Conservation (phyloP, 2,329 filamentous ascomycete species). For the Pseudogymnoascus destructans region DNA sequence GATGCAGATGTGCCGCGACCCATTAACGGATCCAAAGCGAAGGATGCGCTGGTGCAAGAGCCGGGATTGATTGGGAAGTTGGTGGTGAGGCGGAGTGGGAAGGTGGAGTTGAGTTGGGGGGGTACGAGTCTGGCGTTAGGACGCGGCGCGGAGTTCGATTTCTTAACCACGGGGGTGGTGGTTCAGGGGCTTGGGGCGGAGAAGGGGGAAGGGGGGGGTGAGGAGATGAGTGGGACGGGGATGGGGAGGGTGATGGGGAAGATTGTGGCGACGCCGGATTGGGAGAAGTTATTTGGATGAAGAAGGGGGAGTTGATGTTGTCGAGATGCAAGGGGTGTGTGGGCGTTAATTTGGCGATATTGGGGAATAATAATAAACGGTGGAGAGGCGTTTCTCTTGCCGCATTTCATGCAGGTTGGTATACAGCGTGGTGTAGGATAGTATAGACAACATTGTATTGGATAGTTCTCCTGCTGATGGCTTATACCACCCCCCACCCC, state of each 20-base stretch:
- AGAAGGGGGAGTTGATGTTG: neutral
- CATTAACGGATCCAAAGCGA: slow-evolving; percentile 12
- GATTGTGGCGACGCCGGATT: slow-evolving; percentile 46
- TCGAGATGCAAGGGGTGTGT: neutral
- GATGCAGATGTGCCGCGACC: slow-evolving; percentile 10
- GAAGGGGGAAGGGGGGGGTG: slow-evolving; percentile 19
- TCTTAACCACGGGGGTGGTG: slow-evolving; percentile 45
- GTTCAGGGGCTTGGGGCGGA: slow-evolving; percentile 36
- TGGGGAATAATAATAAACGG: neutral
- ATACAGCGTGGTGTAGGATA: neutral
- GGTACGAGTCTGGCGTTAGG: slow-evolving; percentile 41
- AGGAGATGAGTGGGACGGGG: slow-evolving; percentile 34
- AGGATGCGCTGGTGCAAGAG: slow-evolving; percentile 25
- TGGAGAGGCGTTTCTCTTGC: slow-evolving; percentile 5
- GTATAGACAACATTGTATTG: slow-evolving; percentile 2
- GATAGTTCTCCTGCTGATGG: neutral
- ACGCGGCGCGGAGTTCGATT: slow-evolving; percentile 39
- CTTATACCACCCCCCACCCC: neutral
- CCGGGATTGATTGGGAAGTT: slow-evolving; percentile 49
- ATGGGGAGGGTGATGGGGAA: slow-evolving; percentile 52
- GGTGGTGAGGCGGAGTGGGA: slow-evolving; percentile 47
- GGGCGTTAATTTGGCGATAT: neutral
- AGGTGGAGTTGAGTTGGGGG: slow-evolving; percentile 50
- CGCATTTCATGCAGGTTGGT: slow-evolving; percentile 1
- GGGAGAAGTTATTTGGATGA: slow-evolving; percentile 30